phyloP scores from a whole-genome alignment of 345 rosid species.

The Pelargonium nanum region DNA sequence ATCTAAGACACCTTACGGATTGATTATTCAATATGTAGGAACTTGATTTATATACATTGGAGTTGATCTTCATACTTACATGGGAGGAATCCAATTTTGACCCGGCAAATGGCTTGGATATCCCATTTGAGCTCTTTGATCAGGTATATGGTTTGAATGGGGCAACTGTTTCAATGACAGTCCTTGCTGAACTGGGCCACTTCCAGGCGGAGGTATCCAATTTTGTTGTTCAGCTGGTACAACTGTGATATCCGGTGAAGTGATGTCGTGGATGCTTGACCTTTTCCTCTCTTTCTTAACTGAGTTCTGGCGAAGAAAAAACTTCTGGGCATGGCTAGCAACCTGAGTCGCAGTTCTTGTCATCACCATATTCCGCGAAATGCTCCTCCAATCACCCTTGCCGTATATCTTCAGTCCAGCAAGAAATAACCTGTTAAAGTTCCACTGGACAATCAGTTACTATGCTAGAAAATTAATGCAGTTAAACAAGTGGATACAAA shows the following conservation, averaged over 20 bases:
- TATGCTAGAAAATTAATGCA: too few relatives aligned
- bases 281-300: slow-evolving; percentile 73
- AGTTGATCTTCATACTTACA: too few relatives aligned
- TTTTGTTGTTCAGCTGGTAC: slow-evolving; percentile 13
- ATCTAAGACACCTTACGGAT: too few relatives aligned
- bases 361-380: slow-evolving; percentile 69
- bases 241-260: slow-evolving; percentile 25
- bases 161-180: too few relatives aligned
- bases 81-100: too few relatives aligned
- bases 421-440: slow-evolving; percentile 49
- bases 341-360: slow-evolving; percentile 86
- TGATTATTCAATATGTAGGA: too few relatives aligned
- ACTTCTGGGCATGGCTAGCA: slow-evolving; percentile 92
- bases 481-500: too few relatives aligned
- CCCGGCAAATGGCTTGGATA: too few relatives aligned
- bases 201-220: slow-evolving; percentile 25
- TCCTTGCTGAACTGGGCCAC: too few relatives aligned
- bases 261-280: slow-evolving; percentile 76
- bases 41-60: too few relatives aligned
- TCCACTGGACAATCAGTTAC: background rate
- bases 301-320: slow-evolving; percentile 55
- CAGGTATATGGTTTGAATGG: too few relatives aligned
- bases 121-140: too few relatives aligned
- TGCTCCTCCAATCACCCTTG: slow-evolving; percentile 89
- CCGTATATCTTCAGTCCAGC: slow-evolving; percentile 53